Evolutionary conservation across 495 filamentous ascomycete genomes (phyloP).

Genomic region (Sphaerosporella brunnea): DNA sequence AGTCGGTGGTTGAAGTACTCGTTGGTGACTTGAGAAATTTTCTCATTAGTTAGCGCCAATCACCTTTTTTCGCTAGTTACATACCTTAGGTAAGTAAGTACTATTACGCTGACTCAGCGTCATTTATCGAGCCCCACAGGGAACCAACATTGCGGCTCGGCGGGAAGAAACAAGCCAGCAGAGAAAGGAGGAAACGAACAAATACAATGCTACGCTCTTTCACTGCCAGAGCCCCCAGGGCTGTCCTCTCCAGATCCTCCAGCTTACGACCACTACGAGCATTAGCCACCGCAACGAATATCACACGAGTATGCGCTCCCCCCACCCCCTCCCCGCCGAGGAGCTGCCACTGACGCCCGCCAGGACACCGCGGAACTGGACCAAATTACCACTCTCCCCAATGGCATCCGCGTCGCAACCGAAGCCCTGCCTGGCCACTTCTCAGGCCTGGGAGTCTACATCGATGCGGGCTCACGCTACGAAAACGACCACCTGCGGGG

Average conservation of each 20-base stretch:
- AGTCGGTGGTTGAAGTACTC: conserved; percentile 1
- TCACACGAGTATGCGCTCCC: neutral
- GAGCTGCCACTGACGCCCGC: conserved; percentile 12
- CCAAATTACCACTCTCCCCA: conserved; percentile 71
- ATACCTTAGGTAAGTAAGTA: no score
- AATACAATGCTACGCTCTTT: conserved; percentile 3
- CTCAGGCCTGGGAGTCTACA: conserved; percentile 85
- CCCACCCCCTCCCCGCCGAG: neutral
- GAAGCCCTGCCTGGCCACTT: conserved; percentile 93
- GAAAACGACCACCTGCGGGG: conserved; percentile 72
- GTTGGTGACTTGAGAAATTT: no score
- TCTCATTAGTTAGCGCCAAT: no score
- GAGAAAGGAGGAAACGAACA: no score
- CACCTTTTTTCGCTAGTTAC: no score
- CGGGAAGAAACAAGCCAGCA: no score
- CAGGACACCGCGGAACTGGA: conserved; percentile 84
- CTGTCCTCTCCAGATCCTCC: no score
- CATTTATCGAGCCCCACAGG: no score
- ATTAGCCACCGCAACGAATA: neutral
- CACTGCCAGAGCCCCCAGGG: neutral
- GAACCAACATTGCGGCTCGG: no score
- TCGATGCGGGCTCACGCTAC: conserved; percentile 91
- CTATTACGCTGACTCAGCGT: no score
- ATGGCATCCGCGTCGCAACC: conserved; percentile 87
- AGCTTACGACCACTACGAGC: neutral